Conservation (phyloP, 768 basidiomycete genomes). For the Rhodocollybia butyracea region DNA sequence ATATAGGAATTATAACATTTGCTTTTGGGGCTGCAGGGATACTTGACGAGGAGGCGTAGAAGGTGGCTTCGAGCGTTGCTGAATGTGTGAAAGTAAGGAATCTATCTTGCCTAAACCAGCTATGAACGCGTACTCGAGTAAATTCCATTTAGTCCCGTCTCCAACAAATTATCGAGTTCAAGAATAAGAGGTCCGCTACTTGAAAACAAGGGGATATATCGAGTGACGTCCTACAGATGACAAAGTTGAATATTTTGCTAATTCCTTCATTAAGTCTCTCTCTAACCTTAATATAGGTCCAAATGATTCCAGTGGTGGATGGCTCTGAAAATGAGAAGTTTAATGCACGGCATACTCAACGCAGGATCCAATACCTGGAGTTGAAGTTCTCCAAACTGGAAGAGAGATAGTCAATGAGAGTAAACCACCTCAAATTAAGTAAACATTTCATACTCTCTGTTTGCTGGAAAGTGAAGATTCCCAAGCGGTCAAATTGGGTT, state of each 20-base stretch:
- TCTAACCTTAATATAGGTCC: slow-evolving; percentile 49
- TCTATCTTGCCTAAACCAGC: background rate
- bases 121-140: slow-evolving; percentile 56
- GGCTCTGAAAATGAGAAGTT: too few species aligned
- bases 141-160: slow-evolving; percentile 55
- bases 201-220: slow-evolving; percentile 67
- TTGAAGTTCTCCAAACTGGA: slow-evolving; percentile 79
- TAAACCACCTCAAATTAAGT: background rate
- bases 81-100: background rate
- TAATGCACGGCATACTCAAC: too few species aligned
- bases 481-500: slow-evolving; percentile 71
- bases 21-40: slow-evolving; percentile 59
- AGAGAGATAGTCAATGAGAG: background rate
- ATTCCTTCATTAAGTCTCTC: too few species aligned
- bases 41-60: slow-evolving; percentile 53
- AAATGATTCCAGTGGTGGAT: slow-evolving; percentile 65
- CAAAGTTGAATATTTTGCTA: slow-evolving; percentile 45
- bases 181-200: slow-evolving; percentile 68
- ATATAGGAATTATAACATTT: slow-evolving; percentile 27
- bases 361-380: too few species aligned
- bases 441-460: slow-evolving; percentile 56
- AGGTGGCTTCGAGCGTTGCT: slow-evolving; percentile 73
- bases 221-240: slow-evolving; percentile 74
- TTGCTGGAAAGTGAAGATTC: slow-evolving; percentile 71
- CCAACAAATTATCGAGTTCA: slow-evolving; percentile 67